phyloP scores from a whole-genome alignment of 345 rosid species.

The Salix brachista region DNA sequence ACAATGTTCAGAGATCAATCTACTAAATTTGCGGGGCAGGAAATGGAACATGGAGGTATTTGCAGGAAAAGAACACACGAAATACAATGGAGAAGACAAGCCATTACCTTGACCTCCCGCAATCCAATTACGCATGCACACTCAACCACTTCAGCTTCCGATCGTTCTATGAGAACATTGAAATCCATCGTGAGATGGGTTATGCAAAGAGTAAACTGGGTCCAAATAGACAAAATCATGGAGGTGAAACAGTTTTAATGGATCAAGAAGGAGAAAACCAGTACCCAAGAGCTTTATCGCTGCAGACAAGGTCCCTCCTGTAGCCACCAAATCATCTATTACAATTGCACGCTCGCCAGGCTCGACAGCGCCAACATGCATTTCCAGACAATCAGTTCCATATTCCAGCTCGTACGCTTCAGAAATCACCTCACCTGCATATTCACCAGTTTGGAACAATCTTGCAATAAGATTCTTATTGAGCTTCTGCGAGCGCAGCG shows the following conservation, averaged over 20 bases:
- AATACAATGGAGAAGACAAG: neutral
- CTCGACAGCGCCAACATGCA: constrained; percentile 75
- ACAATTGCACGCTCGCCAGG: constrained; percentile 62
- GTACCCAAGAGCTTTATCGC: constrained; percentile 74
- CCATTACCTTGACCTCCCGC: constrained; percentile 62
- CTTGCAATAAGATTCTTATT: neutral
- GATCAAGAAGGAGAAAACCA: neutral
- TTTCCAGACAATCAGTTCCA: constrained; percentile 77
- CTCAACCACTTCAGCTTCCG: constrained; percentile 60
- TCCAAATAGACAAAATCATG: neutral
- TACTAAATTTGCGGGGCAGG: neutral
- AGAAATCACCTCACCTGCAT: constrained; percentile 62
- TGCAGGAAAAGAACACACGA: neutral
- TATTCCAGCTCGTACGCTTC: constrained; percentile 77
- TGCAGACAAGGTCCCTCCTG: constrained; percentile 83
- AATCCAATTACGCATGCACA: constrained; percentile 79
- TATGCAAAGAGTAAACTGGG: neutral
- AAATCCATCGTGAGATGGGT: neutral
- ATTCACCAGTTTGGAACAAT: neutral
- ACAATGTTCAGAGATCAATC: neutral
- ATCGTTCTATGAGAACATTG: constrained; percentile 44
- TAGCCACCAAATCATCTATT: constrained; percentile 83
- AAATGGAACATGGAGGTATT: neutral
- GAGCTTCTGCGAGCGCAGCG: neutral
- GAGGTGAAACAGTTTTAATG: neutral